Evolutionary conservation across 2,329 filamentous ascomycete genomes (phyloP).

Genomic region (Calonectria ilicicola): DNA sequence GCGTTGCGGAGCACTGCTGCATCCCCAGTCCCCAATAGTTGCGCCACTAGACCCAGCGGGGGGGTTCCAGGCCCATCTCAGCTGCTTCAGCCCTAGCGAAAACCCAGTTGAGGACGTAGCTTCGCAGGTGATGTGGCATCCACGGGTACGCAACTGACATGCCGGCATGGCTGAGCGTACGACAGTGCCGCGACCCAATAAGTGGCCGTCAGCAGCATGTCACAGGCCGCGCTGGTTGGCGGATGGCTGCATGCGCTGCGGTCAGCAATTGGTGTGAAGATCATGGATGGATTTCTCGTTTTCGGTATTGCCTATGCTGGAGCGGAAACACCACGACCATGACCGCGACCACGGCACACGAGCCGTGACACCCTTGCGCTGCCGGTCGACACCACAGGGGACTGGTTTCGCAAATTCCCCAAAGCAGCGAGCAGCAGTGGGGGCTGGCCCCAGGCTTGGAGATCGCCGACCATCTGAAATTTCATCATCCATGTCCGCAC

Average conservation of each 20-base stretch:
- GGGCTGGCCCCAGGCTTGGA: not conserved
- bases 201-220: not conserved
- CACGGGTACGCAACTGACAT: not conserved
- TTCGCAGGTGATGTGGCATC: slow-evolving; percentile 8
- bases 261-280: slow-evolving; percentile 10
- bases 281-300: not conserved
- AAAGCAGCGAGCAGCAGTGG: not conserved
- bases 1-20: not conserved
- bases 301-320: no score
- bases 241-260: not conserved
- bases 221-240: not conserved
- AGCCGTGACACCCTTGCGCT: not conserved
- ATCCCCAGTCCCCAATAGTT: not conserved
- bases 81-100: slow-evolving; percentile 25
- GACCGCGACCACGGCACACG: no score
- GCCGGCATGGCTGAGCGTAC: slow-evolving; percentile 4
- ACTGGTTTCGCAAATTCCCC: no score
- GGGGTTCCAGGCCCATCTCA: slow-evolving; percentile 19
- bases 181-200: not conserved
- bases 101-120: not conserved
- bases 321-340: no score
- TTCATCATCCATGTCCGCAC: not conserved
- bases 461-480: not conserved
- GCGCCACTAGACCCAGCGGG: not conserved
- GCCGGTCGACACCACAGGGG: no score